Evolutionary conservation across 2,329 filamentous ascomycete species (phyloP).

Genomic region (Stemphylium lycopersici): DNA sequence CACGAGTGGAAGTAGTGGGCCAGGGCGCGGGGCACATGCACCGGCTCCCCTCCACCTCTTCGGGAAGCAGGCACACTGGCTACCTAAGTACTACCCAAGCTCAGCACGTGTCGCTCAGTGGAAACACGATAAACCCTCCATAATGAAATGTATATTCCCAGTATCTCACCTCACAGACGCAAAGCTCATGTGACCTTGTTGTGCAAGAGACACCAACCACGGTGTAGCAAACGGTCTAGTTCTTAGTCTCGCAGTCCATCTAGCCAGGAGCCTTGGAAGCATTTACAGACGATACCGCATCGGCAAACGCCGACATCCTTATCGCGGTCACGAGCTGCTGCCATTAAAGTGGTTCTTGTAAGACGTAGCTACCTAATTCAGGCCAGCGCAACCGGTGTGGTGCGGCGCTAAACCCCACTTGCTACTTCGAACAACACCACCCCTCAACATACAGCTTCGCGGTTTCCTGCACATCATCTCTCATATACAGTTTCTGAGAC

Average conservation of each 20-base stretch:
- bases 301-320: slow-evolving; percentile 10
- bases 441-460: slow-evolving; percentile 1
- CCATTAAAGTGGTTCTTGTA: slow-evolving; percentile 9
- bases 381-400: slow-evolving; percentile 2
- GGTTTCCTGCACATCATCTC: neutral
- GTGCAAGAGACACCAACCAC: neutral
- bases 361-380: slow-evolving; percentile 10
- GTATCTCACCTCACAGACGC: slow-evolving; percentile 3
- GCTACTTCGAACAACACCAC: slow-evolving; percentile 10
- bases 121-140: slow-evolving; percentile 11
- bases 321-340: slow-evolving; percentile 10
- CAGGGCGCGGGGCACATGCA: neutral
- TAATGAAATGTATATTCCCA: slow-evolving; percentile 20
- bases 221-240: no score
- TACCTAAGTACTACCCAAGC: neutral
- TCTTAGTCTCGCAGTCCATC: no score
- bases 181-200: no score
- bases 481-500: neutral
- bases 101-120: slow-evolving; percentile 5
- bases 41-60: neutral
- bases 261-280: no score
- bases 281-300: neutral
- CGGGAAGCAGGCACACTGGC: slow-evolving; percentile 1
- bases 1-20: neutral
- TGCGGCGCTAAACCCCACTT: slow-evolving; percentile 13